Base-by-base conservation (phyloP, 1,139 yeast genomes). In the Diutina sp. region DNA sequence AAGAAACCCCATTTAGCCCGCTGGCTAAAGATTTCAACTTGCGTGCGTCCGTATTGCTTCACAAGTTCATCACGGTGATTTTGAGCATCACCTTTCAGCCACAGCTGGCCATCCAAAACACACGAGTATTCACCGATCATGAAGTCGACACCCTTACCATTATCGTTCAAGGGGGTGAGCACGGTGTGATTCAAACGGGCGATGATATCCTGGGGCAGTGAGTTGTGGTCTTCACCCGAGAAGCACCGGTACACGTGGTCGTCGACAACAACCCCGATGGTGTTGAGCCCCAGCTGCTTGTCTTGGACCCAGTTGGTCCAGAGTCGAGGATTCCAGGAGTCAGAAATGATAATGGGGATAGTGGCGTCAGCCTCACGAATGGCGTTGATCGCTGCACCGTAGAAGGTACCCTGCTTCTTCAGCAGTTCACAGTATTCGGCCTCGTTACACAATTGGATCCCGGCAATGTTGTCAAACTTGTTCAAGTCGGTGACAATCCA, bases 61-160 rank as follows among this genome's bases (percentile, higher is more conserved):
- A 73, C 78, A 18, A 67, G 63, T 32, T 74, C 67, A 56, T 70
- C 74, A 55, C 79, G 63, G n/a, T 21, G 53, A 1, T 2, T 2
- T 51, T 69, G 64, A 16, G 59, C 76, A 55, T 90, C 75, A 57
- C 79, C 78, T 47, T 56, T 55, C 50, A 76, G 70, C 97, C 97
- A 91, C 0, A 95, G 76, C 41, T 74, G 66, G 1, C 82, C 87
- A 67, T 88, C 96, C 59, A 93, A 64, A 4, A 90, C 97, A 70
- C 96, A 89, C 0, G 96, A 88, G 67, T 82, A 93, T 68, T 93
- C 99, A 12, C 98, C 98, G 25, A 90, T 83, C 66, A 89, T 74
- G 57, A 87, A 76, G 65, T 90, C 97, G 1, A 83, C 88, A 18
- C 81, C 79, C 52, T 64, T 64, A 2, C 75, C 76, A 35, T 74